Percentiles rank a stretch among this genome's conserved stretches.
Evolutionary conservation across 1,284 basidiomycete species (phyloP).

Genomic region (Hemileia vastatrix): DNA sequence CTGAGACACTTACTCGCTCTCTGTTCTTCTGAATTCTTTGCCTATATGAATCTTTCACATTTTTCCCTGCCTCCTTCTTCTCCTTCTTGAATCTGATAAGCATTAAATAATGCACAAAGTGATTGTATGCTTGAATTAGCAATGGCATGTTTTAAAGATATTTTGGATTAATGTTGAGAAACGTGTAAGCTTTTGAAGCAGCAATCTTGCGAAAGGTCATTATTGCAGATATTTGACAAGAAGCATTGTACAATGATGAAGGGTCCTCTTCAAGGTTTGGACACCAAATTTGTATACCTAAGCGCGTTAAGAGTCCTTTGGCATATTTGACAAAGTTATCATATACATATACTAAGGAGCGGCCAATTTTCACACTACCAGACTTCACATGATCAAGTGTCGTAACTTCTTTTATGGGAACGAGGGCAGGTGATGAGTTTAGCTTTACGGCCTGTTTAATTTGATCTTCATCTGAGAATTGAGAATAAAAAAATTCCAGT

Average conservation of each 20-base stretch:
- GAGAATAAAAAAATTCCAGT: background rate
- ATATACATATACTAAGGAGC: background rate
- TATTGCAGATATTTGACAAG: background rate
- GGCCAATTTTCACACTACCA: background rate
- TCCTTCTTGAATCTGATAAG: background rate
- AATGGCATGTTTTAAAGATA: too few relatives aligned
- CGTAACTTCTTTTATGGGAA: background rate
- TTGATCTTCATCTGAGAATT: background rate
- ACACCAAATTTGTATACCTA: slow-evolving; percentile 1
- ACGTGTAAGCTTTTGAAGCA: background rate
- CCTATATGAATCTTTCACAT: background rate
- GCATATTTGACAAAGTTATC: background rate
- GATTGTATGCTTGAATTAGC: background rate
- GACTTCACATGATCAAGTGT: background rate
- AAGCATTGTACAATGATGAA: background rate
- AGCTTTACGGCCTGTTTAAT: background rate
- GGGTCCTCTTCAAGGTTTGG: background rate
- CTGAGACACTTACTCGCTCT: background rate
- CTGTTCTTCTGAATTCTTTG: background rate
- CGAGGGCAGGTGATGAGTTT: background rate
- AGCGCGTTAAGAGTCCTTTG: background rate
- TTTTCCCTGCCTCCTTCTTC: background rate
- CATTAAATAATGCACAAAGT: background rate
- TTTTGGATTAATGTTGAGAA: background rate
- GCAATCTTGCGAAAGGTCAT: slow-evolving; percentile 1